phyloP scores from a whole-genome alignment of 805 yeast species.

The Ogataea zsoltii region DNA sequence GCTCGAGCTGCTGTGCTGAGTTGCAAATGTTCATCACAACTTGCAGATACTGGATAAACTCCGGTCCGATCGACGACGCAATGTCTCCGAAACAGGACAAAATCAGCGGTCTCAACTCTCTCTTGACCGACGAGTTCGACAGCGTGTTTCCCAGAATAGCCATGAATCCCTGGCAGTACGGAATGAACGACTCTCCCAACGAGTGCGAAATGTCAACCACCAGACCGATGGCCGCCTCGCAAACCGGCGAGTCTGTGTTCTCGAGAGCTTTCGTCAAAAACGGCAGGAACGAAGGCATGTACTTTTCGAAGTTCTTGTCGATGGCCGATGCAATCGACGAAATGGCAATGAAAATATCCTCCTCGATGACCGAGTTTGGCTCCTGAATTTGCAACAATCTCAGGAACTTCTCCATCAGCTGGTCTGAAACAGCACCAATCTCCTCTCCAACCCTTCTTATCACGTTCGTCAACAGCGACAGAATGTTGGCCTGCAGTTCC shows the following conservation, averaged over 20 bases:
- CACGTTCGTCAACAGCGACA: constrained; percentile 77
- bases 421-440: constrained; percentile 71
- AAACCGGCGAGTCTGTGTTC: constrained; percentile 80
- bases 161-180: constrained; percentile 82
- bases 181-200: constrained; percentile 68
- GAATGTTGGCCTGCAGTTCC: constrained; percentile 82
- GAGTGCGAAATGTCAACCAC: constrained; percentile 94
- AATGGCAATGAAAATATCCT: constrained; percentile 89
- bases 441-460: constrained; percentile 76
- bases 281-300: constrained; percentile 82
- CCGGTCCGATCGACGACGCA: constrained; percentile 81
- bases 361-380: constrained; percentile 74
- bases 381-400: constrained; percentile 62
- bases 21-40: constrained; percentile 79
- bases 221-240: constrained; percentile 89
- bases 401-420: constrained; percentile 79
- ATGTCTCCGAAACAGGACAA: constrained; percentile 94
- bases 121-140: constrained; percentile 63
- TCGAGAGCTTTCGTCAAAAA: constrained; percentile 75
- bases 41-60: constrained; percentile 72
- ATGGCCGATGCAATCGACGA: constrained; percentile 86
- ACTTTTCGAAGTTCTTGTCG: constrained; percentile 68
- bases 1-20: constrained; percentile 60
- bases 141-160: constrained; percentile 74
- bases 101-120: constrained; percentile 84